These are phyloP conservation scores for Prunus mume DNA, from an alignment of 306 rosid genomes.

Conservation along the genomic window DNA sequence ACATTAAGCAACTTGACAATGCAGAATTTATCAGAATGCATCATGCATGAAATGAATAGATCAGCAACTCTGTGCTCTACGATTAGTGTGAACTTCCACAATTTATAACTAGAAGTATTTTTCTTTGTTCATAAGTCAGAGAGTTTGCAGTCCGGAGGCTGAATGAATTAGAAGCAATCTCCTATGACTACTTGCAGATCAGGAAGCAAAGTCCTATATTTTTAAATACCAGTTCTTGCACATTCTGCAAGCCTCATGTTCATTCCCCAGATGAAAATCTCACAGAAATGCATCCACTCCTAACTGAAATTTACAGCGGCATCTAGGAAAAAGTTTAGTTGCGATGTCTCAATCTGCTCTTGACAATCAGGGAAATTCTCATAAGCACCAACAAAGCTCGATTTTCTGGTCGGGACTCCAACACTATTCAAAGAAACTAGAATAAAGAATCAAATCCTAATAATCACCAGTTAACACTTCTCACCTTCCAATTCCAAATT, in stretches of 20 bases:
- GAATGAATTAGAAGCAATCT: not conserved
- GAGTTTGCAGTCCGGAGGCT: not conserved
- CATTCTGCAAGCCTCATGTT: constrained; percentile 7
- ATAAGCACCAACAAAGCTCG: not conserved
- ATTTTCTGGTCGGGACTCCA: not conserved
- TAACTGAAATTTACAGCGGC: not conserved
- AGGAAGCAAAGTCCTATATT: not conserved
- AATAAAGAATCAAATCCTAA: not conserved
- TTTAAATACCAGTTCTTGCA: not conserved
- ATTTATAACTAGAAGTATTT: not conserved
- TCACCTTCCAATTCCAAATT: not conserved
- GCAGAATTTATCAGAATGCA: not conserved
- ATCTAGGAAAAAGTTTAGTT: not conserved
- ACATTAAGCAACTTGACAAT: not conserved
- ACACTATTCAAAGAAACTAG: not conserved
- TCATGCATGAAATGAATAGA: not conserved
- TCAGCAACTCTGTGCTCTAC: not conserved
- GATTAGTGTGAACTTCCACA: not conserved
- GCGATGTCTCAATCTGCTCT: not conserved
- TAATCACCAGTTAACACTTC: not conserved
- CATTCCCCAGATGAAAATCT: not conserved
- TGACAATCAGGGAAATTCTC: not conserved
- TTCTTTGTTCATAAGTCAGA: not conserved
- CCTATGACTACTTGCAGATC: not conserved
- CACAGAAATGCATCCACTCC: not conserved